phyloP scores from a whole-genome alignment of 176 grass and related monocot species.

The Aegilops umbellulata region DNA sequence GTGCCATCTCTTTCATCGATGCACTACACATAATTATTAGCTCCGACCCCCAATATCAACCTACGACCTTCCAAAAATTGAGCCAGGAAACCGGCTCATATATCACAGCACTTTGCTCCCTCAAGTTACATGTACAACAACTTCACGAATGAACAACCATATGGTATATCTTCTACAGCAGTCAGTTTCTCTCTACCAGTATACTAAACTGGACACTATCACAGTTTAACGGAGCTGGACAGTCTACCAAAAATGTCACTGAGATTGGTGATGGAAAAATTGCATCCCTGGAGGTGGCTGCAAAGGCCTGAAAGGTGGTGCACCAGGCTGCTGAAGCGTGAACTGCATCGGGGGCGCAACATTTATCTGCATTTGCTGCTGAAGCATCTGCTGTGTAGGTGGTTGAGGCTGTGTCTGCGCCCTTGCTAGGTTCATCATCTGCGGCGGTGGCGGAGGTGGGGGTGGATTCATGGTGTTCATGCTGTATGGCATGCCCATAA shows the following conservation, averaged over 20 bases:
- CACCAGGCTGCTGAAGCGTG: conserved; percentile 51
- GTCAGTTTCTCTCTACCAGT: conserved; percentile 47
- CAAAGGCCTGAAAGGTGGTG: conserved; percentile 62
- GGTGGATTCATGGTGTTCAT: conserved; percentile 42
- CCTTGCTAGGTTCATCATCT: conserved; percentile 61
- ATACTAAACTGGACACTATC: conserved; percentile 42
- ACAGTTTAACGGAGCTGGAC: conserved; percentile 22
- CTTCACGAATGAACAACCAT: conserved; percentile 21
- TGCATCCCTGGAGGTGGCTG: conserved; percentile 75
- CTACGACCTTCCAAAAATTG: not conserved
- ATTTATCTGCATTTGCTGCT: conserved; percentile 61
- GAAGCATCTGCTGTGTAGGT: conserved; percentile 41
- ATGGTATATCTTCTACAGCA: conserved; percentile 42
- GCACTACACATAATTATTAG: conserved; percentile 2
- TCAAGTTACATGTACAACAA: conserved; percentile 61
- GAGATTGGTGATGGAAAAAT: conserved; percentile 71
- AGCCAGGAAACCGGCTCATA: conserved; percentile 2
- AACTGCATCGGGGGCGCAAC: conserved; percentile 52
- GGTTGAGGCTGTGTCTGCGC: conserved; percentile 34
- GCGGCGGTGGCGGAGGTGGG: conserved; percentile 28
- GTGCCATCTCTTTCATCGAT: not conserved
- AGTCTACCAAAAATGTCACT: conserved; percentile 55
- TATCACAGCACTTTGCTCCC: conserved; percentile 13
- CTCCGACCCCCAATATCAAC: not conserved
- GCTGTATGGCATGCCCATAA: conserved; percentile 69